Evolutionary conservation across 176 grass and related monocot species (phyloP).

Genomic region (Thinopyrum elongatum): DNA sequence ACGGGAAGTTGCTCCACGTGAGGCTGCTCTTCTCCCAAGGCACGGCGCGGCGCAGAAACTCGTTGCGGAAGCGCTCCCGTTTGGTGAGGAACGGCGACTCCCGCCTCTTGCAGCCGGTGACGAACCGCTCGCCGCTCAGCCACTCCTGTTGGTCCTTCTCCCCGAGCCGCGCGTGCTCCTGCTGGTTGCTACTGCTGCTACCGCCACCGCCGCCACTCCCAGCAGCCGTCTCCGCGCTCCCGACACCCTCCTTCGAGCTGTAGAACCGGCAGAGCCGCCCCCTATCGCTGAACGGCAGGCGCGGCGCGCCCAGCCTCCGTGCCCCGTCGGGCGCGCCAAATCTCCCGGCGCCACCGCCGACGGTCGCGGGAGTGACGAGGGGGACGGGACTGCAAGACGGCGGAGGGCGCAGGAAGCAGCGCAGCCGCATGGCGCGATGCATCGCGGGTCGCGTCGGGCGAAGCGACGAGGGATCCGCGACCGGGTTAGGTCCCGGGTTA

Average conservation of each 20-base stretch:
- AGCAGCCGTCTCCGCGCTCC: slow-evolving; percentile 43
- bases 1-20: slow-evolving; percentile 79
- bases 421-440: slow-evolving; percentile 32
- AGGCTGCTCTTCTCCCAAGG: slow-evolving; percentile 75
- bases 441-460: slow-evolving; percentile 27
- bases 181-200: slow-evolving; percentile 7
- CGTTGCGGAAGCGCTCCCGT: slow-evolving; percentile 72
- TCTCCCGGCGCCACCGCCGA: not conserved
- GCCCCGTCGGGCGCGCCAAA: not conserved
- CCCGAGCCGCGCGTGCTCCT: slow-evolving; percentile 84
- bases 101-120: slow-evolving; percentile 61
- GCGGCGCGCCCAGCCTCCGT: slow-evolving; percentile 5
- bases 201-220: slow-evolving; percentile 27
- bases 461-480: slow-evolving; percentile 17
- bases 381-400: not conserved
- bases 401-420: slow-evolving; percentile 26
- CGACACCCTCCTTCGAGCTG: slow-evolving; percentile 64
- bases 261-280: slow-evolving; percentile 48
- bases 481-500: not conserved
- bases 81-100: slow-evolving; percentile 76
- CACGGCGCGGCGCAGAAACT: slow-evolving; percentile 74
- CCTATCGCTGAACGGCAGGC: not conserved
- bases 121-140: slow-evolving; percentile 62
- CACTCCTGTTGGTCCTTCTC: slow-evolving; percentile 93
- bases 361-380: not conserved